Base-by-base conservation (phyloP, 2,329 filamentous ascomycete genomes). In the Xylariaceae sp. region DNA sequence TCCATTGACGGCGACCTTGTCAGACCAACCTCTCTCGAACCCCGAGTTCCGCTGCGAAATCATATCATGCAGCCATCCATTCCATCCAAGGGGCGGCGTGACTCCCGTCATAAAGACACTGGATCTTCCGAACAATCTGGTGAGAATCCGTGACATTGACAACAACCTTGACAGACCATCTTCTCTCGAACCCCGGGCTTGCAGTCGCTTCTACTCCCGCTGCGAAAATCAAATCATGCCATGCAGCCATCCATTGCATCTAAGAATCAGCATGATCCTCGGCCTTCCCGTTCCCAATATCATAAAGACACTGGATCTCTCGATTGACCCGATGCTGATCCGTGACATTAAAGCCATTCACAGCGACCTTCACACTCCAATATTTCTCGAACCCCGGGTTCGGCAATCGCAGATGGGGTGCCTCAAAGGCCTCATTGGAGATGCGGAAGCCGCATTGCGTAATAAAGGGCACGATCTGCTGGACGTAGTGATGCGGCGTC, bases 291-390 rank as follows among this genome's bases (percentile, higher is more conserved):
- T 41, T 41, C 11, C 37, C 37, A 13, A 41, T 41, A 3, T 3
- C 37, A 13, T 41, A 13, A 13, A 41, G 37, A 13, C 37, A 41
- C 5, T 3, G 4, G 7, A 41, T 41, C 9, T 41, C 7, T 7
- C 11, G 2, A 13, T 41, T 7, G 4, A 13, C 3, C 11, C 3
- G 37, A 10, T 41, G 37, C 8, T 3, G 4, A 13, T 41, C 37
- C 37, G 37, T 41, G 37, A 61, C 47, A 44, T 61, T 61, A 49
- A 52, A 61, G 11, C 52, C 52, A 53, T 56, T 61, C 23, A 61
- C 59, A 15, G 18, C 35, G 23, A 61, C 30, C 30, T 4, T 55
- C 17, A 58, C 59, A 37, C 51, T 45, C 59, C 55, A 61, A 18
- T 58, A 35, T 51, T 47, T 49, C 52, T 61, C 59, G 30, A 58